Percentiles rank a stretch among this genome's conserved stretches.
Evolutionary conservation across 768 basidiomycete species (phyloP).

Genomic region (Saitozyma sp.): DNA sequence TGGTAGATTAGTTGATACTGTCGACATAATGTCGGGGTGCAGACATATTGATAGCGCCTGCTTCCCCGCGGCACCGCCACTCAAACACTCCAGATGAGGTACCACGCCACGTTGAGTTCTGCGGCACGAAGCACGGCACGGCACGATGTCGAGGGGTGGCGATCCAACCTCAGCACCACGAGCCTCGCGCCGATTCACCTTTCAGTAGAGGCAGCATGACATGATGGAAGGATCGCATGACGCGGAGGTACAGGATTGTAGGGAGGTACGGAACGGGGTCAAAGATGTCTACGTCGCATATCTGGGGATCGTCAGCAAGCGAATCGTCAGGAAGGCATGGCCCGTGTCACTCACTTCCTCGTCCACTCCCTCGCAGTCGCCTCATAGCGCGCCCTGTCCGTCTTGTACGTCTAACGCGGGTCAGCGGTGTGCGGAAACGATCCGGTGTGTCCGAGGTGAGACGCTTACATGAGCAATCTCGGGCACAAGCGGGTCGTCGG

Average conservation of each 20-base stretch:
- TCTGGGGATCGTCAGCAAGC: conserved; percentile 12
- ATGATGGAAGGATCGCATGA: neutral
- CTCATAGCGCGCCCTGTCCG: conserved; percentile 93
- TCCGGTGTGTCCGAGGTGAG: neutral
- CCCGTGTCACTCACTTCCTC: conserved; percentile 70
- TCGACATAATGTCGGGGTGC: too few species aligned
- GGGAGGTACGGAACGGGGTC: neutral
- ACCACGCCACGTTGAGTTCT: neutral
- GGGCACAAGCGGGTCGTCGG: conserved; percentile 96
- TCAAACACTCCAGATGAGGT: too few species aligned
- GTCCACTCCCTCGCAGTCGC: conserved; percentile 99
- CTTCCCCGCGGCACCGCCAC: too few species aligned
- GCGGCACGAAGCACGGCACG: neutral
- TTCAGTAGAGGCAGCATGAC: neutral
- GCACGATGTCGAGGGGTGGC: neutral
- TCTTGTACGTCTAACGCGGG: conserved; percentile 79
- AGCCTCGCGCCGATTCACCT: neutral
- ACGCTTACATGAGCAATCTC: conserved; percentile 80
- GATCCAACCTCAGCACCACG: neutral
- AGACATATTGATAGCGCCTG: too few species aligned
- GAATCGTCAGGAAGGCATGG: neutral
- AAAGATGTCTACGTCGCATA: conserved; percentile 17
- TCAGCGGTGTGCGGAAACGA: neutral
- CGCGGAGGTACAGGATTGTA: neutral
- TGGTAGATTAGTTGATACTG: too few species aligned